Conservation (phyloP, 1,284 basidiomycete species). For the Moniliophthora roreri region DNA sequence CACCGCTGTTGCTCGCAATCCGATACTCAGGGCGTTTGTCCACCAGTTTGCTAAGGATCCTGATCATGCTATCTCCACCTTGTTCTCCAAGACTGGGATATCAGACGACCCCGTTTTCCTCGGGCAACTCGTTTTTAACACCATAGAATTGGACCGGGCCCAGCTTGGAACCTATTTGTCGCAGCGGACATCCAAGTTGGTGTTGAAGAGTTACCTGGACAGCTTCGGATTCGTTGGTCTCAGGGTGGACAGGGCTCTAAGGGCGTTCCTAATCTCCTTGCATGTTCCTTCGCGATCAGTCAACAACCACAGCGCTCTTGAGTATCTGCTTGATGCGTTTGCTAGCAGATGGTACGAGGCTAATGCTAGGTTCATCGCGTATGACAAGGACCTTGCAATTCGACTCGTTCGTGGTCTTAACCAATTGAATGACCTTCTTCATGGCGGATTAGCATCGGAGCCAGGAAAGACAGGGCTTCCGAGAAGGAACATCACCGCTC, state of each 20-base stretch:
- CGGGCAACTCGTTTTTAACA: constrained; percentile 84
- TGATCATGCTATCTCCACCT: constrained; percentile 64
- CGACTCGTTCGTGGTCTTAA: constrained; percentile 84
- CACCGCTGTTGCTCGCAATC: constrained; percentile 44
- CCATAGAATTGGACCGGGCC: constrained; percentile 81
- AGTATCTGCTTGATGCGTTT: constrained; percentile 81
- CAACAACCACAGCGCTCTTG: constrained; percentile 48
- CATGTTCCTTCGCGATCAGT: constrained; percentile 59
- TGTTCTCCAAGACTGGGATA: constrained; percentile 59
- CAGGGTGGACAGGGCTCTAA: constrained; percentile 85
- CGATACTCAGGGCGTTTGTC: constrained; percentile 69
- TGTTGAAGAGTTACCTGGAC: constrained; percentile 84
- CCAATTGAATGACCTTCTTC: constrained; percentile 82
- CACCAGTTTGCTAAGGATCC: constrained; percentile 74
- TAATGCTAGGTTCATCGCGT: constrained; percentile 78
- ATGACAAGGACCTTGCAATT: constrained; percentile 75
- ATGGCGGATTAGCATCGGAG: constrained; percentile 62
- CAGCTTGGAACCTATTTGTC: constrained; percentile 84
- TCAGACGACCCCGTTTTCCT: constrained; percentile 65
- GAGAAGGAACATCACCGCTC: constrained; percentile 62
- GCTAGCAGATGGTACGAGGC: constrained; percentile 87
- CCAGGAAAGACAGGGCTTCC: constrained; percentile 63
- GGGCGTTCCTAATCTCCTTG: constrained; percentile 85
- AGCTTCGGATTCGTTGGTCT: constrained; percentile 83
- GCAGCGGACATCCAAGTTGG: constrained; percentile 65